Evolutionary conservation across 176 grass and related monocot genomes (phyloP).

Genomic region (Avena atlantica): DNA sequence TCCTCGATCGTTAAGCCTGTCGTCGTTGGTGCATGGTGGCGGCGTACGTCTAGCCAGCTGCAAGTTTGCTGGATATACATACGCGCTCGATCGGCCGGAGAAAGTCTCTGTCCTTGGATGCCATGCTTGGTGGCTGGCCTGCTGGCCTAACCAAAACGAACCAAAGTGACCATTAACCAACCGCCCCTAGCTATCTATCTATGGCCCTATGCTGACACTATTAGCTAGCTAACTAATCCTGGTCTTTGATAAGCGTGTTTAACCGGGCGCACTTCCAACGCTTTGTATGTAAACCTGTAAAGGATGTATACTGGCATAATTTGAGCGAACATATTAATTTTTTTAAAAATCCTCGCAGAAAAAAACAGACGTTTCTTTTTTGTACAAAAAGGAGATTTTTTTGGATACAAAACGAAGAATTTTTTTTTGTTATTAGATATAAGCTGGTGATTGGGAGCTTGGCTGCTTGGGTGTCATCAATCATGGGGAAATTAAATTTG

Average conservation of each 20-base stretch:
- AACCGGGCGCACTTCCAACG: background rate
- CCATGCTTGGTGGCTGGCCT: constrained; percentile 7
- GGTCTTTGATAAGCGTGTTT: constrained; percentile 30
- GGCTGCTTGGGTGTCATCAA: too few relatives aligned
- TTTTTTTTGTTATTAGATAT: too few relatives aligned
- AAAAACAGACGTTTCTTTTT: too few relatives aligned
- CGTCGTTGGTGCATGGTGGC: constrained; percentile 15
- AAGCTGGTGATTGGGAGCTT: too few relatives aligned
- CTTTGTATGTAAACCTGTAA: background rate
- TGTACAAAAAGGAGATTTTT: too few relatives aligned
- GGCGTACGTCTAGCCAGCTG: constrained; percentile 32
- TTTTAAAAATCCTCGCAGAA: too few relatives aligned
- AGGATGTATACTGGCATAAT: background rate
- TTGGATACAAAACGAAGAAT: too few relatives aligned
- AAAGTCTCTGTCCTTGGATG: too few relatives aligned
- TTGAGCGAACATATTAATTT: too few relatives aligned
- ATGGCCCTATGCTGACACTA: background rate
- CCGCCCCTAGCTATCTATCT: background rate
- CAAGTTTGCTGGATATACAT: background rate
- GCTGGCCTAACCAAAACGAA: constrained; percentile 34
- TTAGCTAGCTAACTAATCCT: constrained; percentile 26
- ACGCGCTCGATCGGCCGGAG: too few relatives aligned
- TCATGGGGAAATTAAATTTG: too few relatives aligned
- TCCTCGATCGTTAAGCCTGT: background rate
- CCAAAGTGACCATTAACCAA: constrained; percentile 40